Base-by-base conservation (phyloP, 140 eudicot genomes). In the Flaveria floridana region DNA sequence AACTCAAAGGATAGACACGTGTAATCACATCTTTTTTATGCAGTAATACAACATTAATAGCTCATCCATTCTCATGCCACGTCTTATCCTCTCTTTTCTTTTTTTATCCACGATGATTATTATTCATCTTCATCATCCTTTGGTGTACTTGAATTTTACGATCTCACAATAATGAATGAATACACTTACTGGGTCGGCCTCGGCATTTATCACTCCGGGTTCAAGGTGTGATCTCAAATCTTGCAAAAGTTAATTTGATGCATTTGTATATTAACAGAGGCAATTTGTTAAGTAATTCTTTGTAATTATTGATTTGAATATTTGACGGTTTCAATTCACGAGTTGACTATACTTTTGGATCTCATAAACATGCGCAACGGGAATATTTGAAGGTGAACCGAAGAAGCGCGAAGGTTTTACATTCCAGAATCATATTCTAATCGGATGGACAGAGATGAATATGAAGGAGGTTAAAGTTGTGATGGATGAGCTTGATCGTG, bases 171-270 rank as follows among this genome's bases (percentile, higher is more conserved):
- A 56, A 79, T 59, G 85, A 94, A 81, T 77, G 95, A 92, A 55
- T 92, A 87, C 41, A 89, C 95, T 46, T 92, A 92, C 28, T 92
- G 96, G 98, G 70, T 92, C 11, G 96, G 98, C 34, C 92, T 92
- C 7, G 98, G 96, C 6, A 92, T 80, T 52, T 87, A 92, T 73
- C 98, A 92, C 70, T 92, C 95, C n/a, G 96, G 97, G 92, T 92
- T 53, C 89, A 92, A 89, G 98, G 95, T 92, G 21, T 7, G 66
- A n/a, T 78, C 41, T 47, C n/a, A 15, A 58, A 34, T 34, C 39
- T 34, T 34, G 7, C 39, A 34, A 5, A 58, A 34, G 39, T 34
- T 34, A 34, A 34, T 34, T 34, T 34, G 39, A 34, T 34, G 7
- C 4, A 4, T 34, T 34, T 34, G 39, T 34, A 34, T 0, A 34